Evolutionary conservation across 1,139 yeast genomes (phyloP).

Genomic region (Tardiomyces blankii): DNA sequence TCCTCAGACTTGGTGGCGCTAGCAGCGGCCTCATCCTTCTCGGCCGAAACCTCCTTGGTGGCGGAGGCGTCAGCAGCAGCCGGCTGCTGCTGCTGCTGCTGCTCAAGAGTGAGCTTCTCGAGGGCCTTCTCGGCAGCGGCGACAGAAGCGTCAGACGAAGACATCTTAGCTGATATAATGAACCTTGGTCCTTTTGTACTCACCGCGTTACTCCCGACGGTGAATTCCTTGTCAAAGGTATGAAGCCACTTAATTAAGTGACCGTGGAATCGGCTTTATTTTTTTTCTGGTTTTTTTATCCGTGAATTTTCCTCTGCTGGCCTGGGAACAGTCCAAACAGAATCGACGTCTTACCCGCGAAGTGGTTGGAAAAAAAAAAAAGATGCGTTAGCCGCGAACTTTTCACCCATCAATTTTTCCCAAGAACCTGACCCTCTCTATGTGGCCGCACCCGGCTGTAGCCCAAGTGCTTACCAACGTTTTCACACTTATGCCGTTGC

Average conservation of each 20-base stretch:
- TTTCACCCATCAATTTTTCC: background rate
- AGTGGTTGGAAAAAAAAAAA: background rate
- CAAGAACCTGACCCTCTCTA: background rate
- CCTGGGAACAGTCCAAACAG: background rate
- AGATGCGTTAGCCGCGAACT: background rate
- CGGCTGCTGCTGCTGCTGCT: background rate
- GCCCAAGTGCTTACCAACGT: background rate
- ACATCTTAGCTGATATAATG: background rate
- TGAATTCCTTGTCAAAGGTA: too few species aligned
- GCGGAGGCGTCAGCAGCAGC: background rate
- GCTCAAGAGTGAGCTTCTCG: constrained; percentile 25
- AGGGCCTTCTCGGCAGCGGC: constrained; percentile 30
- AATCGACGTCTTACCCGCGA: background rate
- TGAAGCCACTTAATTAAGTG: too few species aligned
- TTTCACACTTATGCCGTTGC: background rate
- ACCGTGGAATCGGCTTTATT: background rate
- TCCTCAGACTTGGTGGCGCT: background rate
- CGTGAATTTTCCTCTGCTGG: constrained; percentile 1
- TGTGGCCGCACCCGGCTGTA: background rate
- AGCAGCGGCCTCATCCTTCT: background rate
- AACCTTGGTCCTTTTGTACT: too few species aligned
- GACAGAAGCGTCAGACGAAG: constrained; percentile 24
- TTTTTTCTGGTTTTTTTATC: constrained; percentile 4
- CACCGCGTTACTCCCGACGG: too few species aligned
- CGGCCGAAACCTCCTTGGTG: background rate